phyloP scores from a whole-genome alignment of 2,329 filamentous ascomycete species.

The Xylariaceae sp. region DNA sequence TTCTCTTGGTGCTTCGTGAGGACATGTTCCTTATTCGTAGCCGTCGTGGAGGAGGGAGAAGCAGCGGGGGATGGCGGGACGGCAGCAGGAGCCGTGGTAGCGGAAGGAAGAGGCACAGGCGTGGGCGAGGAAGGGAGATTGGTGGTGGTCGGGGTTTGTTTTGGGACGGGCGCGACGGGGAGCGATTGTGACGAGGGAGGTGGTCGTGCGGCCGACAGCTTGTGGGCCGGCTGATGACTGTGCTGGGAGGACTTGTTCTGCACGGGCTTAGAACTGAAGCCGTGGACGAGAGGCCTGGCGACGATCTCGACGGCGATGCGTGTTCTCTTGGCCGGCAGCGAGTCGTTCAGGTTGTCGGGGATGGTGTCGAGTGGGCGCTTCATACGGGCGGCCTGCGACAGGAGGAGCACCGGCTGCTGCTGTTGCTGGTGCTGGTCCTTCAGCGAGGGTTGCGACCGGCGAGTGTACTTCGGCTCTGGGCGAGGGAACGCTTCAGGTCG shows the following conservation, averaged over 20 bases:
- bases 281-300: conserved; percentile 25
- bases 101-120: conserved; percentile 16
- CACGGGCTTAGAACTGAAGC: conserved; percentile 15
- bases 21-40: conserved; percentile 21
- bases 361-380: conserved; percentile 47
- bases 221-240: conserved; percentile 21
- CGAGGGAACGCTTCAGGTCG: conserved; percentile 3
- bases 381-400: conserved; percentile 36
- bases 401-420: conserved; percentile 29
- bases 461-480: background rate
- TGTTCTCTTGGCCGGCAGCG: conserved; percentile 45
- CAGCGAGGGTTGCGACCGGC: background rate
- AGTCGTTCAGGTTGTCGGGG: conserved; percentile 41
- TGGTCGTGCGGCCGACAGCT: conserved; percentile 5
- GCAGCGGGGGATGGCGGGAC: conserved; percentile 8
- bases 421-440: conserved; percentile 22
- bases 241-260: conserved; percentile 23
- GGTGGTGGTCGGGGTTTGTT: conserved; percentile 11
- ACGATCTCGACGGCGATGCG: conserved; percentile 53
- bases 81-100: conserved; percentile 15
- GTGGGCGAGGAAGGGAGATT: conserved; percentile 16
- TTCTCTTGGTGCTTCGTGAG: conserved; percentile 53
- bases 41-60: conserved; percentile 24
- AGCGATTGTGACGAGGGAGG: conserved; percentile 10
- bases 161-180: conserved; percentile 22